Base-by-base conservation (phyloP, 2,329 filamentous ascomycete genomes). In the Colletotrichum spinosum region DNA sequence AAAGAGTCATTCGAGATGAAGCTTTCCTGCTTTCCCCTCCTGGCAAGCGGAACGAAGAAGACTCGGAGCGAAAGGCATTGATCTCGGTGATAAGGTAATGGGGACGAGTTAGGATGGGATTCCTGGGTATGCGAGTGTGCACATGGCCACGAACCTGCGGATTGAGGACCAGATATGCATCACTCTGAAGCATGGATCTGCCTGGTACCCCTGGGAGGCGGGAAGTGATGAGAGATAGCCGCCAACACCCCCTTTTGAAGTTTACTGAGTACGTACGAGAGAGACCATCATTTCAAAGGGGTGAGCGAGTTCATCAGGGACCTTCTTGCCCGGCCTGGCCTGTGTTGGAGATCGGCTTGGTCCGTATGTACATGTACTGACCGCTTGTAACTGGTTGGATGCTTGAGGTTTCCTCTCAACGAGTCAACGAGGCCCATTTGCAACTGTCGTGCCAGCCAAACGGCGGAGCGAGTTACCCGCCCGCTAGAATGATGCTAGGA, bases 1-100 rank as follows among this genome's bases (percentile, higher is more conserved):
- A 54, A 62, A 45, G 33, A 51, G 41, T 46, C 57, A 48, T 50
- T 57, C 42, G 51, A 61, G 45, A 55, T 50, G 51, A 41, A 55
- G 33, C 15, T 15, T 15, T 25, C 17, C 25, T 33, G 8, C 42
- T 33, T 42, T 38, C 1, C 33, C 44, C 12, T 39, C n/a, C 4
- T 25, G 15, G 11, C 15, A 8, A 42, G 45, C 61, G 41, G 46
- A 58, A 17, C 62, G 25, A 25, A 41, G 51, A 56, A 62, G 37
- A 49, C 46, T 57, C 58, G 58, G 45, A 52, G 41, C 34, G 48
- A 50, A 46, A 45, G 38, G 63, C 63, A 65, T 65, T 63, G 58
- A 65, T 65, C 53, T 65, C 52, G 58, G 63, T 62, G 58, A 65
- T 62, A 61, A 65, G 58, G 37, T 42, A 37, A 49, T 44, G 58